Percentiles rank a stretch among this genome's conserved stretches.
These are phyloP conservation scores for Fragilariopsis cylindrus DNA, from an alignment of 108 stramenopile species.

Conservation along the genomic window DNA sequence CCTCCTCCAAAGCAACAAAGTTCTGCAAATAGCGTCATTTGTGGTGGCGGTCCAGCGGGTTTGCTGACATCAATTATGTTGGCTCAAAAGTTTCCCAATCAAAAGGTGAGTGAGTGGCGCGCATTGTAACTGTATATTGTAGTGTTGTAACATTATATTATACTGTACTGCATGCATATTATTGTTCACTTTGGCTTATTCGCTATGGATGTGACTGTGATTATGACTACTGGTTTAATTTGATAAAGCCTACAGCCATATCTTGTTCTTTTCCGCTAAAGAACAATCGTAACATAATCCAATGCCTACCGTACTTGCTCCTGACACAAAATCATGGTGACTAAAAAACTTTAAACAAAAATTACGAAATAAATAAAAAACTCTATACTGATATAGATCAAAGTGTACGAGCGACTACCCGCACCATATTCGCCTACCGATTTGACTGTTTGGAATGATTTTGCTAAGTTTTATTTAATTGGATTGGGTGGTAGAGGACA, in stretches of 20 bases:
- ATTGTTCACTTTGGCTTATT: neutral
- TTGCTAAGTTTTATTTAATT: conserved; percentile 62
- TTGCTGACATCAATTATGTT: conserved; percentile 70
- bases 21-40: conserved; percentile 54
- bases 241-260: too few relatives aligned
- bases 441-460: conserved; percentile 58
- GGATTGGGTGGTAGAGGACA: conserved; percentile 88
- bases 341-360: neutral
- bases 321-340: neutral
- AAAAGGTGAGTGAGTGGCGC: neutral
- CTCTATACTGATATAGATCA: conserved; percentile 33
- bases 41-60: conserved; percentile 76
- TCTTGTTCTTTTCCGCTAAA: too few relatives aligned
- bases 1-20: neutral
- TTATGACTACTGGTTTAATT: too few relatives aligned
- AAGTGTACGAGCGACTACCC: conserved; percentile 60
- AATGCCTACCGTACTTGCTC: too few relatives aligned
- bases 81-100: conserved; percentile 43
- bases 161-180: neutral
- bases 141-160: too few relatives aligned
- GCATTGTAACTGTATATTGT: too few relatives aligned
- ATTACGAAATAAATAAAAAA: neutral
- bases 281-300: too few relatives aligned
- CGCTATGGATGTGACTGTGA: too few relatives aligned
- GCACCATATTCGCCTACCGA: conserved; percentile 59